Evolutionary conservation across 768 basidiomycete species (phyloP), one percentile per base, ranked within the genome.

Genomic region (Agrocybe pediades): DNA sequence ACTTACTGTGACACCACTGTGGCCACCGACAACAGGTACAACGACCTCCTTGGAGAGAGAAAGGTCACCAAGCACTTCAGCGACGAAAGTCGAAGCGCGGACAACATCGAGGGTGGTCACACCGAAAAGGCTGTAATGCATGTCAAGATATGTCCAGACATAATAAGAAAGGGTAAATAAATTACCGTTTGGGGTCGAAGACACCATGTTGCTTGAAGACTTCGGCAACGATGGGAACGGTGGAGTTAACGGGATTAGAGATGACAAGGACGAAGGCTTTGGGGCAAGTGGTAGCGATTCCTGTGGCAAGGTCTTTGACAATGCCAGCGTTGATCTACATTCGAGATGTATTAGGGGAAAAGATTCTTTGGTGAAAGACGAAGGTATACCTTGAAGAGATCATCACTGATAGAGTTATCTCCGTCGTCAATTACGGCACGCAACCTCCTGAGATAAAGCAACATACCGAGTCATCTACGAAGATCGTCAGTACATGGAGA

Each of bases 171-270:
- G 33, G 17, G 36, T 21, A 25, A 36, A 33, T 19, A 47, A 61
- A 76, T 36, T 68, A 94, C 95, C 84, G 84, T 79, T 90, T 97
- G 58, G 94, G 90, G 71, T 99, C 86, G 68, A 89, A 98, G 24
- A 92, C 89, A 41, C 86, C 87, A 59, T 88, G 83, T 72, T 92
- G 88, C 85, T 96, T 99, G 78, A 95, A 84, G 30, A 96, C 88
- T 72, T 98, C 96, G 15, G 85, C 93, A 42, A 94, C 93, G 66
- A 99, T 92, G 44, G 97, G 97, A 33, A 98, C 96, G 33, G 97
- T 98, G 40, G 96, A 98, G 84, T 99, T 98, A 68, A 99, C 96
- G 26, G 97, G 97, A 80, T 99, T 99, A 63, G 97, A 96, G 72
- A 99, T 98, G 61, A 99, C 95, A 45, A 95, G 84, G 41, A 98